phyloP scores from a whole-genome alignment of 768 basidiomycete species.

The Dacryopinax primogenitus region DNA sequence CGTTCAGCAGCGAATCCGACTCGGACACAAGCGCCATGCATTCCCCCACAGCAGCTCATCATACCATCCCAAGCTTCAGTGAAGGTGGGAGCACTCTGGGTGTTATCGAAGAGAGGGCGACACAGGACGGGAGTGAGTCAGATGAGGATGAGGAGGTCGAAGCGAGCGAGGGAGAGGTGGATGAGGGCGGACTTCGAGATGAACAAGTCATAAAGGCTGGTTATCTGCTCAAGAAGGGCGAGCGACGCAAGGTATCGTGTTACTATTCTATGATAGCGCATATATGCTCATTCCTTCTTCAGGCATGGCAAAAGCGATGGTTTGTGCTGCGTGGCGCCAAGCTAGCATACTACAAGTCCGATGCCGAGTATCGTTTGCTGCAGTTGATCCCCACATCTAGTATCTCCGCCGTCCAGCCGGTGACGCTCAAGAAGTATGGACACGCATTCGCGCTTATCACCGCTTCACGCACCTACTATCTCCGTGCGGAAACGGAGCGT shows the following conservation, averaged over 20 bases:
- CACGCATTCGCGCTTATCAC: constrained; percentile 90
- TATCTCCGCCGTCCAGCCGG: constrained; percentile 78
- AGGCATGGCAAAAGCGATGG: constrained; percentile 99
- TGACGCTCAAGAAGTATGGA: constrained; percentile 76
- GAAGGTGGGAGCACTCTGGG: constrained; percentile 40
- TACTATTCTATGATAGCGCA: background rate
- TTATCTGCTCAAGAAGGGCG: constrained; percentile 96
- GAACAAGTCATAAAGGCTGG: constrained; percentile 68
- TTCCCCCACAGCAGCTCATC: constrained; percentile 29
- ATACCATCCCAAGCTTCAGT: constrained; percentile 23
- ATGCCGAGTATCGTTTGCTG: constrained; percentile 85
- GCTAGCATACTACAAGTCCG: constrained; percentile 92
- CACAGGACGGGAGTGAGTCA: constrained; percentile 35
- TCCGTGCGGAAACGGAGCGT: constrained; percentile 58
- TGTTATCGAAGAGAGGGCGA: constrained; percentile 61
- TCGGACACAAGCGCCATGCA: constrained; percentile 42
- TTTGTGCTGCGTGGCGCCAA: constrained; percentile 88
- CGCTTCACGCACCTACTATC: constrained; percentile 77
- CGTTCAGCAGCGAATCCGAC: constrained; percentile 72
- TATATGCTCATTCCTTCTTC: constrained; percentile 12
- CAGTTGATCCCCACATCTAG: constrained; percentile 76
- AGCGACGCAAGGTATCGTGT: constrained; percentile 75
- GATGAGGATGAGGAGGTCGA: constrained; percentile 40
- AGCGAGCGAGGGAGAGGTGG: constrained; percentile 18
- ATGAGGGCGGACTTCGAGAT: constrained; percentile 25